phyloP scores from a whole-genome alignment of 1,284 basidiomycete genomes.

The Cryptococcus sp. region DNA sequence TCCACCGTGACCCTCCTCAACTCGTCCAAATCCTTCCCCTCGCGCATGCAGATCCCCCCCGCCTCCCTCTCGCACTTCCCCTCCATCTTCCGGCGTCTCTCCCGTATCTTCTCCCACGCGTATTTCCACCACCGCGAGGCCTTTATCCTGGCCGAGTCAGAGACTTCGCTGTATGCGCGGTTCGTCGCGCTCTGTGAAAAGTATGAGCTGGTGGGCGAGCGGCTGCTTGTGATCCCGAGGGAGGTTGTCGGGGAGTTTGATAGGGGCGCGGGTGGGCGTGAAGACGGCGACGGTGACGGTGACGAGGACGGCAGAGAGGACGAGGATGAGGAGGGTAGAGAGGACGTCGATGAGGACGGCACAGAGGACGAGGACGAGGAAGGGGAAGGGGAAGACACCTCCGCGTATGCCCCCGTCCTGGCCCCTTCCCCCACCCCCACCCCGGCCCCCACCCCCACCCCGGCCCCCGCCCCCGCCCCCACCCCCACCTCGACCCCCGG shows the following conservation, averaged over 20 bases:
- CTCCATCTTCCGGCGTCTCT: slow-evolving; percentile 64
- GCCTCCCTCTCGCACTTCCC: slow-evolving; percentile 82
- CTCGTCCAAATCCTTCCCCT: slow-evolving; percentile 84
- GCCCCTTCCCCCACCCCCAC: background rate
- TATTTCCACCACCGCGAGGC: slow-evolving; percentile 90
- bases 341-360: slow-evolving; percentile 6
- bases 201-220: slow-evolving; percentile 70
- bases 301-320: slow-evolving; percentile 12
- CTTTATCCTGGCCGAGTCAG: slow-evolving; percentile 57
- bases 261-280: slow-evolving; percentile 8
- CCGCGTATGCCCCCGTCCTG: background rate
- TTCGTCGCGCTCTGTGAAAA: slow-evolving; percentile 78
- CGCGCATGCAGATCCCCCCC: slow-evolving; percentile 72
- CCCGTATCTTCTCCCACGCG: slow-evolving; percentile 92
- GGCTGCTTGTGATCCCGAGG: slow-evolving; percentile 74
- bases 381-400: slow-evolving; percentile 3
- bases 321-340: slow-evolving; percentile 16
- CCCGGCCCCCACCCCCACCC: background rate
- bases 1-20: slow-evolving; percentile 90
- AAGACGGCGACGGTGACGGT: slow-evolving; percentile 1
- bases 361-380: slow-evolving; percentile 8
- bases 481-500: background rate
- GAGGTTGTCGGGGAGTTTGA: slow-evolving; percentile 11
- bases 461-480: background rate
- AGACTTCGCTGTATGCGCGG: slow-evolving; percentile 84